Percentiles rank a stretch among this genome's conserved stretches.
These are phyloP conservation scores for Termitomyces sp. DNA, from an alignment of 768 basidiomycete species.

Conservation along the genomic window DNA sequence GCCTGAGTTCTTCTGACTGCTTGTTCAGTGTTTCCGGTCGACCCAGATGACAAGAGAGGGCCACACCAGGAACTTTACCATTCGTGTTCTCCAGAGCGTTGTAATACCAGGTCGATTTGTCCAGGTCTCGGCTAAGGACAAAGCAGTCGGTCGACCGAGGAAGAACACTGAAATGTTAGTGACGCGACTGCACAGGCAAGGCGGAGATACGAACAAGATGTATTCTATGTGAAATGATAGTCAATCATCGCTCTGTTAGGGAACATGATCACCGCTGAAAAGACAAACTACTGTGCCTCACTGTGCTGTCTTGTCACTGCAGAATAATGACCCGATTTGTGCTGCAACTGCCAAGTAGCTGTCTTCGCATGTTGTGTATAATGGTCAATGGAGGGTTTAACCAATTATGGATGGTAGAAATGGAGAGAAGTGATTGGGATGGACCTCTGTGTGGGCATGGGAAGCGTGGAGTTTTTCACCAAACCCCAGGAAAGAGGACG, in stretches of 20 bases:
- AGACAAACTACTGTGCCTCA: not conserved
- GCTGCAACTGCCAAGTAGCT: not conserved
- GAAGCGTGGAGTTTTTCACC: not conserved
- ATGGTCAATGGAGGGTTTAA: not conserved
- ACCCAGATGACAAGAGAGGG: not conserved
- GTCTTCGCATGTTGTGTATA: not conserved
- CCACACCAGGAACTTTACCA: not conserved
- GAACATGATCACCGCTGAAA: not conserved
- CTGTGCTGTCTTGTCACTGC: not conserved
- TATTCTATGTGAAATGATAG: not conserved
- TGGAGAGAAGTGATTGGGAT: not conserved
- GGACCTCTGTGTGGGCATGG: not conserved
- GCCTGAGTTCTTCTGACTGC: not conserved
- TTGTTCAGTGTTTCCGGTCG: not conserved
- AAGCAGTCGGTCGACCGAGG: not conserved
- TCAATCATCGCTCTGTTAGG: not conserved
- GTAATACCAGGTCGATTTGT: not conserved
- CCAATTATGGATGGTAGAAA: not conserved
- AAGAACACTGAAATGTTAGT: not conserved
- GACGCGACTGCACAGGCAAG: not conserved
- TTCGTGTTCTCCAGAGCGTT: no score
- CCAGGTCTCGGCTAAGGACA: not conserved
- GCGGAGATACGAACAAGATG: not conserved
- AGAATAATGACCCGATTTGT: not conserved
- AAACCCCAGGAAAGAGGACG: not conserved